Evolutionary conservation across 179 eudicot genomes (phyloP).

Genomic region (Nepenthes alata): DNA sequence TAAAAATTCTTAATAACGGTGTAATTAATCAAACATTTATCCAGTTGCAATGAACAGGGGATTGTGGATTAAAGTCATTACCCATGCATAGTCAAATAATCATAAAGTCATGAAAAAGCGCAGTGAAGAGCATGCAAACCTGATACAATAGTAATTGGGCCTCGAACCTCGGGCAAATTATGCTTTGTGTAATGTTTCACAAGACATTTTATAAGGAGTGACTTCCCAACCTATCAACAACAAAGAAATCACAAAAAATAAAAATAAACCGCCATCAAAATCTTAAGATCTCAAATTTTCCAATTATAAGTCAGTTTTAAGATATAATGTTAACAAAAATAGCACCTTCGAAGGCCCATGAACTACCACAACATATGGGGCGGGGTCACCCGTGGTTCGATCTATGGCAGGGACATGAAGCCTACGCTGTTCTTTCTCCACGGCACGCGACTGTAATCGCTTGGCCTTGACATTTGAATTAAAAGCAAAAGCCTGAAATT

Average conservation of each 20-base stretch:
- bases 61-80: not conserved
- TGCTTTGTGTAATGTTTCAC: slow-evolving; percentile 87
- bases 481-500: slow-evolving; percentile 61
- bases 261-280: not conserved
- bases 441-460: slow-evolving; percentile 47
- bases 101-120: not conserved
- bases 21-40: too few species aligned
- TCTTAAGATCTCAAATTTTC: not conserved
- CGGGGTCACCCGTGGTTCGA: slow-evolving; percentile 57
- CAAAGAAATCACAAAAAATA: not conserved
- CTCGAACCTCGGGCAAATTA: slow-evolving; percentile 76
- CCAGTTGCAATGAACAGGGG: not conserved
- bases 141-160: slow-evolving; percentile 80
- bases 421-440: slow-evolving; percentile 85
- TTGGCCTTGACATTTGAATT: slow-evolving; percentile 68
- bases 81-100: not conserved
- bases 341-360: slow-evolving; percentile 85
- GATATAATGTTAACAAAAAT: not conserved
- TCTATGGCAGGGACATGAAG: slow-evolving; percentile 73
- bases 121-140: slow-evolving; percentile 24
- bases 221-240: slow-evolving; percentile 66
- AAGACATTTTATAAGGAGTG: slow-evolving; percentile 70
- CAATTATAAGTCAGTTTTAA: not conserved
- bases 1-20: not conserved
- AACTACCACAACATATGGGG: slow-evolving; percentile 78